A percentile compares a stretch with the other conserved stretches of the same genome.
phyloP scores from a whole-genome alignment of 169 alveolate species.

The Babesia ovata region DNA sequence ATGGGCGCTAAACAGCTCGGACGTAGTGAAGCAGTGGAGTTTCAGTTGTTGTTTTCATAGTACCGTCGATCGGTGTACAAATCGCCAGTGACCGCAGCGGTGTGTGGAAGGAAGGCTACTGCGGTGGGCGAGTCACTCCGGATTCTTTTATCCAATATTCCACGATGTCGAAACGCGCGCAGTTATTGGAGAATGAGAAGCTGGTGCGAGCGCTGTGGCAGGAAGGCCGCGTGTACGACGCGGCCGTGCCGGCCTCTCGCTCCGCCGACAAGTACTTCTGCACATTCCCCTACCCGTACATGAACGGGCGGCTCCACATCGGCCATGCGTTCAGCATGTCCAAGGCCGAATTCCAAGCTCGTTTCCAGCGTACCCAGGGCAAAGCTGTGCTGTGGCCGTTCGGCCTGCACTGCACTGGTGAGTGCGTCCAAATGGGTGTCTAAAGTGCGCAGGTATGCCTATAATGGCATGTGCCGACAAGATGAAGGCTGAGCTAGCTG shows the following conservation, averaged over 20 bases:
- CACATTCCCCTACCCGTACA: slow-evolving; percentile 98
- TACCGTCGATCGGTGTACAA: too few relatives aligned
- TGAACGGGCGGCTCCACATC: slow-evolving; percentile 98
- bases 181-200: slow-evolving; percentile 85
- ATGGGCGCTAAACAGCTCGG: too few relatives aligned
- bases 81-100: too few relatives aligned
- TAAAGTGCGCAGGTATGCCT: slow-evolving; percentile 85
- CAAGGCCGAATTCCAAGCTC: slow-evolving; percentile 95
- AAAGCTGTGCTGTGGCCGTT: slow-evolving; percentile 96
- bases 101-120: too few relatives aligned
- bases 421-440: too few relatives aligned
- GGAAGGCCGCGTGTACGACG: slow-evolving; percentile 83
- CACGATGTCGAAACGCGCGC: slow-evolving; percentile 85
- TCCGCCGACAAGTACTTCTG: slow-evolving; percentile 88
- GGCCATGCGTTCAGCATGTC: slow-evolving; percentile 98
- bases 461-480: slow-evolving; percentile 96
- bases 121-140: too few relatives aligned
- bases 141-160: too few relatives aligned
- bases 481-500: slow-evolving; percentile 83
- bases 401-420: slow-evolving; percentile 99
- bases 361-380: slow-evolving; percentile 94
- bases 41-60: too few relatives aligned
- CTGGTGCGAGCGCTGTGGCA: slow-evolving; percentile 88
- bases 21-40: too few relatives aligned
- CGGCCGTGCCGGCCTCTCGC: slow-evolving; percentile 80